Conservation (phyloP, 2,329 filamentous ascomycete species). For the Colletotrichum sp. region DNA sequence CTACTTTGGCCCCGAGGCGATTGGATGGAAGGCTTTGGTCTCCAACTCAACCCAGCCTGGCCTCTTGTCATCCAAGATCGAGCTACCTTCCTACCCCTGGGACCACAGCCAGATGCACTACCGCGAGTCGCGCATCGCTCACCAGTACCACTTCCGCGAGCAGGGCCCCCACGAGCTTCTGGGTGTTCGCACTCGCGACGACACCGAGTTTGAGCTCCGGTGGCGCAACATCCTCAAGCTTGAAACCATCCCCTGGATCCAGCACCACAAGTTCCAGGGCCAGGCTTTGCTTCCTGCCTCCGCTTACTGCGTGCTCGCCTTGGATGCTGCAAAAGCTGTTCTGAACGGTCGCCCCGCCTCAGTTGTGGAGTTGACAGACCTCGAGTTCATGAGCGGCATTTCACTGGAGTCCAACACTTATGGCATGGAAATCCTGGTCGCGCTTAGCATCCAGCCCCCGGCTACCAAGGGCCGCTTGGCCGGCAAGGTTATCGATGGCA, state of each 20-base stretch:
- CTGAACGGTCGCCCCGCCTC: constrained; percentile 27
- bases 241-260: constrained; percentile 37
- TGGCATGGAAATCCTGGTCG: constrained; percentile 27
- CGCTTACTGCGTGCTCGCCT: constrained; percentile 46
- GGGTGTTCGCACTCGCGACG: constrained; percentile 6
- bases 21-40: constrained; percentile 27
- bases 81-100: constrained; percentile 42
- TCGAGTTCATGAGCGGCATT: constrained; percentile 36
- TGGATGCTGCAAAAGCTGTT: constrained; percentile 43
- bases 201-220: constrained; percentile 5
- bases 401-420: constrained; percentile 28
- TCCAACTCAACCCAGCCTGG: constrained; percentile 24
- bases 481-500: constrained; percentile 12
- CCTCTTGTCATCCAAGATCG: constrained; percentile 22
- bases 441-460: constrained; percentile 21
- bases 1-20: constrained; percentile 26
- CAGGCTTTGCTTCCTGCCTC: constrained; percentile 49
- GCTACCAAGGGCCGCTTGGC: constrained; percentile 14
- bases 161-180: constrained; percentile 41
- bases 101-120: constrained; percentile 40
- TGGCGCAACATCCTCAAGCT: constrained; percentile 27
- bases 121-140: constrained; percentile 33
- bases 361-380: constrained; percentile 33
- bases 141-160: constrained; percentile 30
- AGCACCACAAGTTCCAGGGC: constrained; percentile 37